These are phyloP conservation scores for Dinochytrium kinnereticum DNA, from an alignment of 371 early-diverging fungal genomes.

Conservation along the genomic window DNA sequence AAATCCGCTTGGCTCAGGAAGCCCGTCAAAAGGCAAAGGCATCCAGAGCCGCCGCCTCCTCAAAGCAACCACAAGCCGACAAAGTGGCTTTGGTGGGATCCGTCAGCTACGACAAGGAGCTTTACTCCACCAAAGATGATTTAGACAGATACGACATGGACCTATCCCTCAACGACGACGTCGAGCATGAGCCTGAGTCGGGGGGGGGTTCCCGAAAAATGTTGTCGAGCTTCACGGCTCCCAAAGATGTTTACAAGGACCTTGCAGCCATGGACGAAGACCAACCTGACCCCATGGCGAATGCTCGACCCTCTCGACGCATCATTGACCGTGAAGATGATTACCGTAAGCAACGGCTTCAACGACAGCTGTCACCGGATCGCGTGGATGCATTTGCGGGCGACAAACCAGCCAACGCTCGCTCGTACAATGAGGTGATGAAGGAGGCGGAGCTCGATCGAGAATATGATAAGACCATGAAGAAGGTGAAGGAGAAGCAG, in stretches of 20 bases:
- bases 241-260: conserved; percentile 76
- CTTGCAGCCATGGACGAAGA: conserved; percentile 47
- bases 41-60: conserved; percentile 27
- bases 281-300: conserved; percentile 75
- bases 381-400: conserved; percentile 80
- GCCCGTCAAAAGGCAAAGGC: conserved; percentile 47
- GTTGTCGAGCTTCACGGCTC: conserved; percentile 80
- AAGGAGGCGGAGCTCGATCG: conserved; percentile 82
- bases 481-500: conserved; percentile 75
- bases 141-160: conserved; percentile 74
- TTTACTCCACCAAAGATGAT: conserved; percentile 73
- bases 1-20: conserved; percentile 68
- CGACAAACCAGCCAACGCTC: conserved; percentile 48
- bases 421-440: conserved; percentile 88
- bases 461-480: conserved; percentile 72
- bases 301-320: conserved; percentile 51
- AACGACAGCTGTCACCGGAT: conserved; percentile 84
- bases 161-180: conserved; percentile 65
- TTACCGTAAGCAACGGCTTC: conserved; percentile 74
- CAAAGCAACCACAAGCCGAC: conserved; percentile 38
- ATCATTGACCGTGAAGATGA: conserved; percentile 89
- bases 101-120: conserved; percentile 78
- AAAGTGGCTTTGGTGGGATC: conserved; percentile 49
- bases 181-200: not conserved
- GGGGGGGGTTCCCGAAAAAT: conserved; percentile 16